Percentiles rank a stretch among this genome's conserved stretches.
Conservation (phyloP, 768 basidiomycete genomes). For the Termitomyces sp. region DNA sequence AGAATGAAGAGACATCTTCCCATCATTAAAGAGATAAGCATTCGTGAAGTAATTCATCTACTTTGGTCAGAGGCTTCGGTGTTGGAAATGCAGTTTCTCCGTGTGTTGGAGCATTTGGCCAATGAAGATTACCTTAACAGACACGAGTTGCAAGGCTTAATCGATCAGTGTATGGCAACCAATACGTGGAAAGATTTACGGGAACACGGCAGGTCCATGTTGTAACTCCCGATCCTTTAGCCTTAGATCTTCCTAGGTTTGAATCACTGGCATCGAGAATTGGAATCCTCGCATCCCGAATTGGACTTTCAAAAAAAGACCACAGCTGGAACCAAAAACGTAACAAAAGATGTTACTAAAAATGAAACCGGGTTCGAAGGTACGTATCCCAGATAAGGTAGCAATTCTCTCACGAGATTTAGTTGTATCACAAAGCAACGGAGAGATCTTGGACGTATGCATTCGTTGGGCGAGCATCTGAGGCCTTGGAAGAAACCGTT, state of each 20-base stretch:
- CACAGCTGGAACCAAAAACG: too few relatives aligned
- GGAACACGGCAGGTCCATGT: neutral
- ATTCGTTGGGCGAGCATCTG: neutral
- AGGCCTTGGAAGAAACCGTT: neutral
- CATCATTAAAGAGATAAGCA: too few relatives aligned
- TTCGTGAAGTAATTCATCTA: too few relatives aligned
- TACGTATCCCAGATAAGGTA: neutral
- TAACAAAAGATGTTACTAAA: too few relatives aligned
- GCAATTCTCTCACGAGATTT: neutral
- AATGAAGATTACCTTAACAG: neutral
- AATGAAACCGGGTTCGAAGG: neutral
- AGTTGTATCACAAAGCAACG: neutral
- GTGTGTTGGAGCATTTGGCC: neutral
- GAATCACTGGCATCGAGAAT: too few relatives aligned
- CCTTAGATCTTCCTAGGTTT: neutral
- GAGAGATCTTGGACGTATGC: neutral
- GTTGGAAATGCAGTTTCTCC: neutral
- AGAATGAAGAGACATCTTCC: neutral
- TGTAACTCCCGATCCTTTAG: neutral
- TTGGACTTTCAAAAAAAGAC: too few relatives aligned
- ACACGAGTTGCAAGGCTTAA: neutral
- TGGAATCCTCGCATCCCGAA: too few relatives aligned
- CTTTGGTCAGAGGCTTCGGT: too few relatives aligned
- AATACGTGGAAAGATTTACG: neutral
- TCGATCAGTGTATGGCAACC: neutral